Evolutionary conservation across 2,329 filamentous ascomycete genomes (phyloP).

Genomic region (Cladorrhinum sp.): DNA sequence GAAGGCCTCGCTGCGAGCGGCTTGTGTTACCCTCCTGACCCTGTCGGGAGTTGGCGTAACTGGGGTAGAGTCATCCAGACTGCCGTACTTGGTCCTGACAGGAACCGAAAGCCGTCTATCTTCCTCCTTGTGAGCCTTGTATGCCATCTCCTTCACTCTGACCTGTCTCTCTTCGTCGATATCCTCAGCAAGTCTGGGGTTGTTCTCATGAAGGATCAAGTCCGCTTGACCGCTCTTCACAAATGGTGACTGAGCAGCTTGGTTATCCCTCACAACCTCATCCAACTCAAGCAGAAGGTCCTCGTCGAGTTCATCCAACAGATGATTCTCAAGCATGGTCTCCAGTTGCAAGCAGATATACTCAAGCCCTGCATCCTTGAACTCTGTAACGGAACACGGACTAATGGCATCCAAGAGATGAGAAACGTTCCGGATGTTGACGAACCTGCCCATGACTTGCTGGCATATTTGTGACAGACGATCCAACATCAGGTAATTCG

Average conservation of each 20-base stretch:
- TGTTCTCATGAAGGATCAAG: slow-evolving; percentile 58
- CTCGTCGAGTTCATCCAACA: slow-evolving; percentile 80
- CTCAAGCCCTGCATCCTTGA: slow-evolving; percentile 84
- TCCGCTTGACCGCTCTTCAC: slow-evolving; percentile 73
- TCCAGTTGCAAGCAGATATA: slow-evolving; percentile 92
- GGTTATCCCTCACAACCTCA: slow-evolving; percentile 74
- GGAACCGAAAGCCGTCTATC: slow-evolving; percentile 62
- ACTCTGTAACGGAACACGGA: slow-evolving; percentile 75
- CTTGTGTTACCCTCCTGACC: slow-evolving; percentile 45
- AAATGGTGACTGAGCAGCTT: slow-evolving; percentile 73
- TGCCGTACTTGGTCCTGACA: slow-evolving; percentile 57
- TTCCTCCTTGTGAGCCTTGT: slow-evolving; percentile 62
- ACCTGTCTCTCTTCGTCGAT: slow-evolving; percentile 67
- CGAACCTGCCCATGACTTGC: slow-evolving; percentile 74
- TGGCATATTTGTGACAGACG: slow-evolving; percentile 88
- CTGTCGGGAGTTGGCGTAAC: slow-evolving; percentile 43
- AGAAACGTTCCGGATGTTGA: slow-evolving; percentile 82
- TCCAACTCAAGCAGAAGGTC: slow-evolving; percentile 81
- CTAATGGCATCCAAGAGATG: slow-evolving; percentile 82
- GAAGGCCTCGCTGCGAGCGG: slow-evolving; percentile 51
- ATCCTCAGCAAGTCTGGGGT: slow-evolving; percentile 61
- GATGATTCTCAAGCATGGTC: slow-evolving; percentile 83
- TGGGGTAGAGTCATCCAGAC: slow-evolving; percentile 59
- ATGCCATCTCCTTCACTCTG: slow-evolving; percentile 73
- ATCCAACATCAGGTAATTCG: slow-evolving; percentile 95